Evolutionary conservation across 1,284 basidiomycete species (phyloP), one percentile per base, ranked within the genome.

Genomic region (Pyrrhoderma lamaoense): DNA sequence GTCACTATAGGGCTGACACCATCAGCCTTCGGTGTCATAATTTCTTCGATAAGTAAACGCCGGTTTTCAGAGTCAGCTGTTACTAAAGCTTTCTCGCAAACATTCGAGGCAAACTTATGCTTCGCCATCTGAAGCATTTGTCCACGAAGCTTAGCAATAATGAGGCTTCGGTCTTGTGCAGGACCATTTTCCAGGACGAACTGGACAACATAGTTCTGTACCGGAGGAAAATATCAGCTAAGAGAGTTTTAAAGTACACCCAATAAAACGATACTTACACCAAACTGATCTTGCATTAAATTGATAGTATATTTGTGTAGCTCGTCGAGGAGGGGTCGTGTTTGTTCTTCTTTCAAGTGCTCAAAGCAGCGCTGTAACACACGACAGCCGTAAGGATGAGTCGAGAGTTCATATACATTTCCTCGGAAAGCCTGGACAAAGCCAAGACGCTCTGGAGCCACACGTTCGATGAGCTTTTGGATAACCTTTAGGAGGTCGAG

Each of bases 71-170:
- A 48, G 51, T 80, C 76, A 0, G 87, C 79, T 19, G 75, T 82
- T 19, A 84, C 66, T 42, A 97, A 75, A 1, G 93, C 92, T 67
- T 93, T 93, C 70, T 99, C 96, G 64, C 92, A 89, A 16, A 99
- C 96, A 62, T 99, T 99, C 3, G 90, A 94, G 1, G 95, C 93
- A 62, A 95, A 98, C 67, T 98, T 98, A 71, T 97, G 94, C 44
- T 84, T 79, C 1, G 89, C 79, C 75, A 93, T 80, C 56, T 75
- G 71, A 31, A 93, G 66, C 63, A 99, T 79, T 60, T 88, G 82
- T 1, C 91, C 89, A 19, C 79, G 81, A 53, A 97, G 77, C 61
- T 82, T 80, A 8, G 68, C 67, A 52, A 96, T 75, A 44, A 97
- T 80, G 52, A 76, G 69, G 5, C 73, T 71, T 46, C 80, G 79